These are phyloP conservation scores for Metarhizium humberi DNA, from an alignment of 2,329 filamentous ascomycete species.

Conservation along the genomic window DNA sequence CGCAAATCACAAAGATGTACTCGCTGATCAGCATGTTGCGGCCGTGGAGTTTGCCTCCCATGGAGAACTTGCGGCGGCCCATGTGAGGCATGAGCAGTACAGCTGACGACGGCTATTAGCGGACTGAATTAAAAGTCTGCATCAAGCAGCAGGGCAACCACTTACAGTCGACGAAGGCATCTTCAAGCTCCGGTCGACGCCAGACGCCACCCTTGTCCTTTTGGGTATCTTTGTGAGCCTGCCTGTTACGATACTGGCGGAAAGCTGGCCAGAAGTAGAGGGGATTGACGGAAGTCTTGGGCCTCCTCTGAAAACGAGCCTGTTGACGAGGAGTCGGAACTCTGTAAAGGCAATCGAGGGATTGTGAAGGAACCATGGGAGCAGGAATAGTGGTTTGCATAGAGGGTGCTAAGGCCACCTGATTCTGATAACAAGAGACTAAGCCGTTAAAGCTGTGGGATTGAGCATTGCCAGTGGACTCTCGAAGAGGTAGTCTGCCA, in stretches of 20 bases:
- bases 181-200: slow-evolving; percentile 46
- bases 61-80: slow-evolving; percentile 57
- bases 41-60: slow-evolving; percentile 53
- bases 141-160: not conserved
- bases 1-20: slow-evolving; percentile 45
- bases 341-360: slow-evolving; percentile 31
- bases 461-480: slow-evolving; percentile 44
- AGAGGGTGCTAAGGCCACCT: slow-evolving; percentile 32
- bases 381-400: slow-evolving; percentile 39
- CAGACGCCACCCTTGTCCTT: slow-evolving; percentile 51
- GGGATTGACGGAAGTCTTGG: slow-evolving; percentile 40
- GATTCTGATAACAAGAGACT: slow-evolving; percentile 34
- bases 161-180: slow-evolving; percentile 59
- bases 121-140: too few relatives aligned
- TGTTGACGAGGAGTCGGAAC: slow-evolving; percentile 27
- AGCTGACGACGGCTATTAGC: slow-evolving; percentile 29
- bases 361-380: slow-evolving; percentile 41
- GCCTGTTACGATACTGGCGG: slow-evolving; percentile 55
- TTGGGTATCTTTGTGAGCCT: slow-evolving; percentile 50
- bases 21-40: slow-evolving; percentile 63
- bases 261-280: slow-evolving; percentile 55
- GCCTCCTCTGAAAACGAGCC: slow-evolving; percentile 23
- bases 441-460: slow-evolving; percentile 29
- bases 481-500: slow-evolving; percentile 37
- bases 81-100: slow-evolving; percentile 57